These are phyloP conservation scores for Phylloporus sp. DNA, from an alignment of 768 basidiomycete species.

Conservation along the genomic window DNA sequence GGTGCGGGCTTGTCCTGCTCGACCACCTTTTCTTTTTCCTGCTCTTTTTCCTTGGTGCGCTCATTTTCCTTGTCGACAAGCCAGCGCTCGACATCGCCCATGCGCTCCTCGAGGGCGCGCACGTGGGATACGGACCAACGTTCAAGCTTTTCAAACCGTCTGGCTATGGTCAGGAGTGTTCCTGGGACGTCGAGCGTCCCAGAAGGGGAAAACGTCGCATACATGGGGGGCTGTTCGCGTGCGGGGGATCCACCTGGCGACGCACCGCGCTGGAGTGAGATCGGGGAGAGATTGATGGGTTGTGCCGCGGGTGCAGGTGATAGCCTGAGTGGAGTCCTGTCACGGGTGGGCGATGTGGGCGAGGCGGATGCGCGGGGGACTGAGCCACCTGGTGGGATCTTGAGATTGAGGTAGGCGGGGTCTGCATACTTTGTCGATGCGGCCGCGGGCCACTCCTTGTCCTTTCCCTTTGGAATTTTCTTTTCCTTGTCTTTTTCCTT, in stretches of 20 bases:
- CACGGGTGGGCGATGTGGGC: conserved; percentile 62
- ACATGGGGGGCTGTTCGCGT: conserved; percentile 60
- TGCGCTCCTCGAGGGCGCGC: conserved; percentile 82
- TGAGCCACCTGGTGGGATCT: conserved; percentile 44
- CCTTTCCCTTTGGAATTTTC: conserved; percentile 37
- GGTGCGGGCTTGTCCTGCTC: conserved; percentile 7
- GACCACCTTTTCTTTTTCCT: conserved; percentile 15
- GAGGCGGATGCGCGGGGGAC: conserved; percentile 44
- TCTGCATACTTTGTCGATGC: conserved; percentile 51
- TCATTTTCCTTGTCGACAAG: conserved; percentile 80
- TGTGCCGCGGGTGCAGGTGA: conserved; percentile 40
- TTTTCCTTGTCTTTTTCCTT: conserved; percentile 51
- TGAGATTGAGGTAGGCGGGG: conserved; percentile 53
- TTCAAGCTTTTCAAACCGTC: conserved; percentile 82
- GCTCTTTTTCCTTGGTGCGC: conserved; percentile 39
- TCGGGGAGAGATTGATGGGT: conserved; percentile 51
- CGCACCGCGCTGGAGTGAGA: conserved; percentile 49
- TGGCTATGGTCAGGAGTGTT: conserved; percentile 68
- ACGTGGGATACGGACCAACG: conserved; percentile 89
- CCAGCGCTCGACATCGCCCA: conserved; percentile 90
- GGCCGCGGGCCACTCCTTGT: conserved; percentile 55
- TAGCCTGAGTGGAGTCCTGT: conserved; percentile 26
- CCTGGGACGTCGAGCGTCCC: conserved; percentile 72
- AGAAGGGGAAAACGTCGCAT: conserved; percentile 67
- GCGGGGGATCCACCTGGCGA: conserved; percentile 36